A percentile compares a stretch with the other conserved stretches of the same genome.
Evolutionary conservation across 768 basidiomycete genomes (phyloP).

Genomic region (Trametes meyenii): DNA sequence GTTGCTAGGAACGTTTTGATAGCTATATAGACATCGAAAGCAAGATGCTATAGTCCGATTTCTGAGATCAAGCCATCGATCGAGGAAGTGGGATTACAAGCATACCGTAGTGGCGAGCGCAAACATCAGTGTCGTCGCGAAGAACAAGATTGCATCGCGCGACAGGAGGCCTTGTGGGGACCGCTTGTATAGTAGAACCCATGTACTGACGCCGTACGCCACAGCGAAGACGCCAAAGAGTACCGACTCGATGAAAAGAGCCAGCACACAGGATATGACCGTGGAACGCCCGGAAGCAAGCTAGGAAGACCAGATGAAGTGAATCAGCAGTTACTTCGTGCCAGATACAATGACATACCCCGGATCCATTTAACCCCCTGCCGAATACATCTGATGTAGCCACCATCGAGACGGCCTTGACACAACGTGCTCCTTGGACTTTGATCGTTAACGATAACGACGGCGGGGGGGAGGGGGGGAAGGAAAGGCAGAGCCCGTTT

Average conservation of each 20-base stretch:
- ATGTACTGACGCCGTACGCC: constrained; percentile 9
- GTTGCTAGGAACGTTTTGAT: constrained; percentile 6
- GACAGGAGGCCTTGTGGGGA: constrained; percentile 4
- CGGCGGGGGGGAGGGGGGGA: no score
- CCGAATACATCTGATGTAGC: no score
- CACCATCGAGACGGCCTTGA: no score
- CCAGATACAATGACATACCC: no score
- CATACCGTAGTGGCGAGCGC: constrained; percentile 5
- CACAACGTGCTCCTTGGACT: no score
- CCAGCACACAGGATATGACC: constrained; percentile 6
- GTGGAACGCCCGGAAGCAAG: background rate
- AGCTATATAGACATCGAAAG: constrained; percentile 10
- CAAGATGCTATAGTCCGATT: constrained; percentile 1
- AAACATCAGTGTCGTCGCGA: constrained; percentile 11
- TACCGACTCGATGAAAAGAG: constrained; percentile 13
- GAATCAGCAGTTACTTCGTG: no score
- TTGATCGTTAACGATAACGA: no score
- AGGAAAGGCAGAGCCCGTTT: no score
- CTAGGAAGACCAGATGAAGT: background rate
- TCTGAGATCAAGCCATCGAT: background rate
- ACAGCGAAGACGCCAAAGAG: constrained; percentile 14
- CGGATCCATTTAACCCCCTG: no score
- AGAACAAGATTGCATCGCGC: constrained; percentile 5
- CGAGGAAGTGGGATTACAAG: background rate
- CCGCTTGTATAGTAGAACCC: constrained; percentile 16